A percentile compares a stretch with the other conserved stretches of the same genome.
These are phyloP conservation scores for Penicillium sclerotiorum DNA, from an alignment of 2,329 filamentous ascomycete genomes.

Conservation along the genomic window DNA sequence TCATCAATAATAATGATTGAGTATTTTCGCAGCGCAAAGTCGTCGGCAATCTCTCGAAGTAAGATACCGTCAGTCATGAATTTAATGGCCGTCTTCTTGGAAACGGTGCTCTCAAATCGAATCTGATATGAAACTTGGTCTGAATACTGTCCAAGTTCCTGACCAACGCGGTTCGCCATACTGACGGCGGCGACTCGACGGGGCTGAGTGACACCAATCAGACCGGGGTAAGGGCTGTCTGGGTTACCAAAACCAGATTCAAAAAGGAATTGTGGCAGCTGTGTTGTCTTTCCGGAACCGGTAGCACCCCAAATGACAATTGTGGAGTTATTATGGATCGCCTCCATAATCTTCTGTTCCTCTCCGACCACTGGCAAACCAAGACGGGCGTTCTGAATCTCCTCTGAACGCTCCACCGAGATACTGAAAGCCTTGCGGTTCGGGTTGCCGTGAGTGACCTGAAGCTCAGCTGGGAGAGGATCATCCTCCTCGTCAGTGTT, in stretches of 20 bases:
- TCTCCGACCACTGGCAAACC: constrained; percentile 88
- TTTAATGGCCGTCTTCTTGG: constrained; percentile 83
- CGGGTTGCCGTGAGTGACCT: constrained; percentile 43
- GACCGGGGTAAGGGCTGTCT: constrained; percentile 77
- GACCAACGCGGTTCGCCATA: constrained; percentile 88
- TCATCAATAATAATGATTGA: constrained; percentile 95
- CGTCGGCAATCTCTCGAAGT: constrained; percentile 84
- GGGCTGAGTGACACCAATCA: constrained; percentile 95
- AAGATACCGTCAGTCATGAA: constrained; percentile 99
- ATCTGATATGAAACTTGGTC: constrained; percentile 88
- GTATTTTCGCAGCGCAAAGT: constrained; percentile 86
- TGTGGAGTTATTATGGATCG: constrained; percentile 85
- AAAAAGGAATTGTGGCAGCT: constrained; percentile 93
- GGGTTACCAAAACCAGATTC: constrained; percentile 88
- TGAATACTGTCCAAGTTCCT: constrained; percentile 79
- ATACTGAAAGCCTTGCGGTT: constrained; percentile 77
- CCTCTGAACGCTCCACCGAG: constrained; percentile 66
- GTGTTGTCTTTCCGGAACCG: constrained; percentile 96
- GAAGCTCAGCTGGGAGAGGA: constrained; percentile 43
- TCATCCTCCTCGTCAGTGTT: constrained; percentile 44
- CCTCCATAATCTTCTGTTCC: constrained; percentile 98
- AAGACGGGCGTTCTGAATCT: constrained; percentile 76
- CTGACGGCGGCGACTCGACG: constrained; percentile 93
- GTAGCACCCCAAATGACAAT: constrained; percentile 94
- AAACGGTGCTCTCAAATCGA: constrained; percentile 84